Evolutionary conservation across 805 yeast species (phyloP).

Genomic region (Vanderwaltozyma polyspora): DNA sequence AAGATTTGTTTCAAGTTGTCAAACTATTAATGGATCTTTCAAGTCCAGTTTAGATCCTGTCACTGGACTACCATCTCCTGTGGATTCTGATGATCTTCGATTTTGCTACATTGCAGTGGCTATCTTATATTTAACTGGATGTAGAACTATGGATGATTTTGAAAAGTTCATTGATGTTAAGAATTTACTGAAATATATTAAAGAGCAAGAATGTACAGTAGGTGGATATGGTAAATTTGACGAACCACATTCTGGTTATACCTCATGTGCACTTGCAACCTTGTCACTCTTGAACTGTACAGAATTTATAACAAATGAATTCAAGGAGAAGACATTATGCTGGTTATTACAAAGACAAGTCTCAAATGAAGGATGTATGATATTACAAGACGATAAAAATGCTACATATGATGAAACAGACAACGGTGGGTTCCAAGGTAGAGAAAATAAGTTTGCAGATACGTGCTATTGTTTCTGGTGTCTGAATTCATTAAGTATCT

Average conservation of each 20-base stretch:
- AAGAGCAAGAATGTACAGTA: conserved; percentile 31
- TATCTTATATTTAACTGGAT: conserved; percentile 40
- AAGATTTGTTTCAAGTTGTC: conserved; percentile 50
- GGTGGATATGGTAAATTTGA: conserved; percentile 61
- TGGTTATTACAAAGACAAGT: conserved; percentile 61
- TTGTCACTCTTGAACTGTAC: conserved; percentile 33
- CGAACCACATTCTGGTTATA: conserved; percentile 81
- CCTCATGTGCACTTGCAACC: conserved; percentile 71
- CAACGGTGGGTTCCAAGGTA: conserved; percentile 75
- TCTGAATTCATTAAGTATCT: conserved; percentile 41
- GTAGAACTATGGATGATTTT: conserved; percentile 14
- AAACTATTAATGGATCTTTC: conserved; percentile 49
- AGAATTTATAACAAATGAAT: conserved; percentile 8
- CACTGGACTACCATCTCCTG: conserved; percentile 23
- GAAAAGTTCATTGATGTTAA: conserved; percentile 34
- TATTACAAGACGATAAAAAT: conserved; percentile 16
- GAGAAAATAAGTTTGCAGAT: conserved; percentile 75
- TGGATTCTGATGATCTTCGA: conserved; percentile 61
- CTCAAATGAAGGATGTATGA: conserved; percentile 14
- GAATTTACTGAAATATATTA: conserved; percentile 31
- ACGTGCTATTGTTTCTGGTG: conserved; percentile 88
- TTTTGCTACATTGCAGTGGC: conserved; percentile 64
- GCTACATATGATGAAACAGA: conserved; percentile 37
- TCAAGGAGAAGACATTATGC: conserved; percentile 33
- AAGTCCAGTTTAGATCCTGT: conserved; percentile 30